Base-by-base conservation (phyloP, 179 eudicot genomes). In the Corrigiola litoralis region DNA sequence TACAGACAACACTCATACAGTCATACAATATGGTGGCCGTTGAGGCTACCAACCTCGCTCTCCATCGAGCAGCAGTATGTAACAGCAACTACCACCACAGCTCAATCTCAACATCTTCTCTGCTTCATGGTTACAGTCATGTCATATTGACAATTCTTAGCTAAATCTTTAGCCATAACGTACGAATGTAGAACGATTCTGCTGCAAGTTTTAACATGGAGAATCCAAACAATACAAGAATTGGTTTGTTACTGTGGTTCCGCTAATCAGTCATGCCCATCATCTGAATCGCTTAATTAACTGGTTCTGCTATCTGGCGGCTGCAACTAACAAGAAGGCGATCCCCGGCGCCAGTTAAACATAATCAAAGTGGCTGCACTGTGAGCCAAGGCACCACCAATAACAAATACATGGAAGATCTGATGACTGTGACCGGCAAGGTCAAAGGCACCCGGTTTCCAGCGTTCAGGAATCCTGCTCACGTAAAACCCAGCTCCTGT, bases 351-450 rank as follows among this genome's bases (percentile, higher is more conserved):
- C 97, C 92, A 91, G 57, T 86, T 80, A 75, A 91, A 73, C 51
- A 88, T 75, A 23, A 79, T 46, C 21, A 82, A 72, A 16, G 92
- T 81, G 48, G 95, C 94, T 25, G 76, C 86, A 54, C 81, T 58
- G 68, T 91, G 96, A 12, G 81, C 79, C 24, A 91, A 77, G 6
- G 94, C 97, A 2, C 84, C 97, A 4, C 71, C 94, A 5, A 88
- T 94, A 4, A 91, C 97, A 55, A 91, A 85, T 18, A 85, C 78
- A 60, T 91, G 97, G 60, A 91, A 91, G 1, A 88, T 91, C 84
- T 91, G 95, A 72, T 91, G 97, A 61, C 95, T 89, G 24, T 87
- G 94, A 8, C 96, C 96, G 1, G 86, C 90, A 50, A 88, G 79
- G 69, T 91, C 97, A 63, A 88, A 91, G 0, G 77, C 79, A 23